phyloP scores from a whole-genome alignment of 164 flowering plant species.

The Berberis vulgaris region DNA sequence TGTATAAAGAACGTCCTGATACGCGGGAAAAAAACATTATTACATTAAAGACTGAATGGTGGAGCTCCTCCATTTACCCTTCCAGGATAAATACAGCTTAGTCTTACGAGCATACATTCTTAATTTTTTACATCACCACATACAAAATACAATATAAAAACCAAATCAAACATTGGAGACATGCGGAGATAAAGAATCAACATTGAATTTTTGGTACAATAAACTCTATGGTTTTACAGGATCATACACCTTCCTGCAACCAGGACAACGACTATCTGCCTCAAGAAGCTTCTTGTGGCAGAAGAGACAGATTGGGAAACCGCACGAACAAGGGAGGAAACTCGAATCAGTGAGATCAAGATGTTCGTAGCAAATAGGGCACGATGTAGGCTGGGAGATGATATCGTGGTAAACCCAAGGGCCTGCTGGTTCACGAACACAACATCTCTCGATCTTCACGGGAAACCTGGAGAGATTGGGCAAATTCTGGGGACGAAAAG shows the following conservation, averaged over 20 bases:
- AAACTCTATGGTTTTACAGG: conserved; percentile 25
- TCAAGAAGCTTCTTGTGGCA: conserved; percentile 90
- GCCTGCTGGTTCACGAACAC: conserved; percentile 21
- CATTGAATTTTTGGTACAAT: too few relatives aligned
- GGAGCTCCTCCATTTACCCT: conserved; percentile 30
- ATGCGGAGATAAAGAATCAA: too few relatives aligned
- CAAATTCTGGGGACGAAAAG: conserved; percentile 65
- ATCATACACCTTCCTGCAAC: conserved; percentile 69
- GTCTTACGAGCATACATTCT: too few relatives aligned
- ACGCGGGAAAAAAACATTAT: too few relatives aligned
- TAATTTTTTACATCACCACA: too few relatives aligned
- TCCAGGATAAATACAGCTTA: conserved; percentile 1
- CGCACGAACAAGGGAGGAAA: conserved; percentile 82
- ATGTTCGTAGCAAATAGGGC: conserved; percentile 89
- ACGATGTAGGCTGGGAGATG: conserved; percentile 44
- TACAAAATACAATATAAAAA: too few relatives aligned
- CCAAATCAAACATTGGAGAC: too few relatives aligned
- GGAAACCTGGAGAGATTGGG: conserved; percentile 75
- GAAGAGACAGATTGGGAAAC: conserved; percentile 85
- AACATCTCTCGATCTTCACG: conserved; percentile 28
- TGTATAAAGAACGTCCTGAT: too few relatives aligned
- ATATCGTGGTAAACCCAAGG: conserved; percentile 32
- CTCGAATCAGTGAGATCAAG: conserved; percentile 74
- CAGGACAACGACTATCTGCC: conserved; percentile 89
- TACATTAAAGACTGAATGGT: conserved; percentile 8